Conservation (phyloP, 1,284 basidiomycete genomes). For the Quambalaria eucalypti region DNA sequence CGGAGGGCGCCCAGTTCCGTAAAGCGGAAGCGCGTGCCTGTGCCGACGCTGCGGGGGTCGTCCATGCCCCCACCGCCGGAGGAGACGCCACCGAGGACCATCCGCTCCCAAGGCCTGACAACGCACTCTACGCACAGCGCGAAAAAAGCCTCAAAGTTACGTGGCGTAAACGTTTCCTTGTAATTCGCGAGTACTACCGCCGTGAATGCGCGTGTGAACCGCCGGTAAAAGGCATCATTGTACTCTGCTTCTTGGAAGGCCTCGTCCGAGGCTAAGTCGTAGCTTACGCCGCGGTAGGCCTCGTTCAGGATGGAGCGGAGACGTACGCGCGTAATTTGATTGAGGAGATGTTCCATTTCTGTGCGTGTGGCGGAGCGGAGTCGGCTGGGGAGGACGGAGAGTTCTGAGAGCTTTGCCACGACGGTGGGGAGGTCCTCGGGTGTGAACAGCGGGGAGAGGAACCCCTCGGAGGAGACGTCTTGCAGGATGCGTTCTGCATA, state of each 20-base stretch:
- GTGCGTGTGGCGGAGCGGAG: conserved; percentile 50
- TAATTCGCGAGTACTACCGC: conserved; percentile 59
- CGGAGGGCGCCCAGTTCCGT: conserved; percentile 86
- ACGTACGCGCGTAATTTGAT: conserved; percentile 60
- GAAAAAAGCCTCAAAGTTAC: conserved; percentile 78
- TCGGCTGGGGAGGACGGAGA: neutral
- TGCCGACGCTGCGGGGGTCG: neutral
- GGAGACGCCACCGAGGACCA: conserved; percentile 51
- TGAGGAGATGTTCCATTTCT: conserved; percentile 47
- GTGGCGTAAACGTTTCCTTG: conserved; percentile 59
- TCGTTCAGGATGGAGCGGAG: conserved; percentile 74
- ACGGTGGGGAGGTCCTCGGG: neutral
- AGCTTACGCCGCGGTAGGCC: conserved; percentile 78
- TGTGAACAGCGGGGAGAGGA: neutral
- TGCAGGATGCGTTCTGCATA: conserved; percentile 32
- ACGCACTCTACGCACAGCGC: conserved; percentile 73
- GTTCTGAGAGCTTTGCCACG: neutral
- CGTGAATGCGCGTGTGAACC: conserved; percentile 79
- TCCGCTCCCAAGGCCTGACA: conserved; percentile 86
- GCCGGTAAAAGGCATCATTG: conserved; percentile 72
- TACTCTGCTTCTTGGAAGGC: conserved; percentile 72
- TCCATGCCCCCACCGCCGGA: too few relatives aligned
- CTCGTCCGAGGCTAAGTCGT: conserved; percentile 74
- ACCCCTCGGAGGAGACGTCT: conserved; percentile 17
- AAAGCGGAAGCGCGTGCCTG: neutral